Base-by-base conservation (phyloP, 805 yeast genomes). In the Blastobotrys muscicola region DNA sequence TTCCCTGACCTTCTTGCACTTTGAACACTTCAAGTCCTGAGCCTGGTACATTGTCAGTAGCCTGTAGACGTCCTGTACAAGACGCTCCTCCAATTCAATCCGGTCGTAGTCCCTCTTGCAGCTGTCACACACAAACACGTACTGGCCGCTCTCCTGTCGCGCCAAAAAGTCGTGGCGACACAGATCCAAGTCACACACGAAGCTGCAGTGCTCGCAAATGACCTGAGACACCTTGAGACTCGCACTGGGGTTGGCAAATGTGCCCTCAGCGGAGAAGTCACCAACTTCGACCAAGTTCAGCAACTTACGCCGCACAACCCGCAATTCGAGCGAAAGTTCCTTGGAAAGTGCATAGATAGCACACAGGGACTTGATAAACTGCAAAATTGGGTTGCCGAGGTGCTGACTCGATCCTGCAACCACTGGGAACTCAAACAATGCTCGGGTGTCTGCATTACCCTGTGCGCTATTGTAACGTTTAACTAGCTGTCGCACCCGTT, bases 1-100 rank as follows among this genome's bases (percentile, higher is more conserved):
- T 31, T 74, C 77, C 53, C 77, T 76, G 45, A 85, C 67, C 45
- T 68, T 74, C 20, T 75, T 71, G 62, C 98, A 92, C 57, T 84
- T 86, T 12, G 66, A 57, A 61, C 99, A 92, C 52, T 74, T 75
- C 53, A 83, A 67, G 61, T 90, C 97, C 62, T 92, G 99, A 15
- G 74, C 67, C 58, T 76, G 76, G 61, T 74, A 92, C 42, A 69
- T 64, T n/a, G 80, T 70, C 1, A 84, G 47, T 20, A 71, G 55
- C 47, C 72, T 67, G 52, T 74, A 69, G 38, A 83, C 68, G 51
- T 81, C 80, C 14, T 75, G 75, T 13, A 92, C 77, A 42, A 94
- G 66, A 36, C 72, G 72, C 57, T 92, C 97, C 57, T 94, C 97
- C 20, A 92, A 56, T 1, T 78, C 71, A 3, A 82, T 74, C 49